Conservation (phyloP, 495 filamentous ascomycete species). For the Aspergillus steynii region DNA sequence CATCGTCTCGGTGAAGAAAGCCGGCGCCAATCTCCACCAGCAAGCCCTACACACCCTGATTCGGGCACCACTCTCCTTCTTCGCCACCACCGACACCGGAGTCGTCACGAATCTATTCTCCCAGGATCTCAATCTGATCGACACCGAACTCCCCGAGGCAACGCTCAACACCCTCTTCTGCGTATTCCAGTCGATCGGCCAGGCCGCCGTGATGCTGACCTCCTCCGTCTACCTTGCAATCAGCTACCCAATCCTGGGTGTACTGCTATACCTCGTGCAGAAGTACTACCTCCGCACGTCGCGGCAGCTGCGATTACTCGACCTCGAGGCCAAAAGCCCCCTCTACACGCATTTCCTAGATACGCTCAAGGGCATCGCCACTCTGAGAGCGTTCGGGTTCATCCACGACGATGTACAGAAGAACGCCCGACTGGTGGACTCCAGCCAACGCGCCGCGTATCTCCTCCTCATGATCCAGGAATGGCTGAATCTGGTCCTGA, state of each 20-base stretch:
- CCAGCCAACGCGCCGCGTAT: slow-evolving; percentile 45
- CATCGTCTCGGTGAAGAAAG: slow-evolving; percentile 2
- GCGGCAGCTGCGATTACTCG: slow-evolving; percentile 50
- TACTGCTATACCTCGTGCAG: slow-evolving; percentile 45
- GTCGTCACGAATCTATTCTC: slow-evolving; percentile 44
- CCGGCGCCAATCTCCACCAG: slow-evolving; percentile 15
- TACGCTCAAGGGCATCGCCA: slow-evolving; percentile 38
- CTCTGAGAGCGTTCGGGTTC: slow-evolving; percentile 47
- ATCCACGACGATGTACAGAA: slow-evolving; percentile 8
- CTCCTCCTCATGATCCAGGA: slow-evolving; percentile 44
- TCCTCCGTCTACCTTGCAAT: slow-evolving; percentile 35
- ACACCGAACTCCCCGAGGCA: slow-evolving; percentile 31
- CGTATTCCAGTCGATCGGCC: slow-evolving; percentile 21
- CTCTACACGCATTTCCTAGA: slow-evolving; percentile 46
- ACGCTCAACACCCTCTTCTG: slow-evolving; percentile 1
- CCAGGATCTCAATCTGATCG: slow-evolving; percentile 46
- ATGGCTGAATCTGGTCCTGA: slow-evolving; percentile 43
- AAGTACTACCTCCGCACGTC: slow-evolving; percentile 56
- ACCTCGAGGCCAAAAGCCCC: slow-evolving; percentile 44
- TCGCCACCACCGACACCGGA: slow-evolving; percentile 40
- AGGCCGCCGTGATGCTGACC: slow-evolving; percentile 32
- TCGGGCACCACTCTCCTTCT: slow-evolving; percentile 31
- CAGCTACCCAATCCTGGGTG: slow-evolving; percentile 31
- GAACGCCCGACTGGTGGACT: slow-evolving; percentile 29
- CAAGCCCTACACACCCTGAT: slow-evolving; percentile 16